Conservation (phyloP, 2,329 filamentous ascomycete species). For the Alternaria arborescens region DNA sequence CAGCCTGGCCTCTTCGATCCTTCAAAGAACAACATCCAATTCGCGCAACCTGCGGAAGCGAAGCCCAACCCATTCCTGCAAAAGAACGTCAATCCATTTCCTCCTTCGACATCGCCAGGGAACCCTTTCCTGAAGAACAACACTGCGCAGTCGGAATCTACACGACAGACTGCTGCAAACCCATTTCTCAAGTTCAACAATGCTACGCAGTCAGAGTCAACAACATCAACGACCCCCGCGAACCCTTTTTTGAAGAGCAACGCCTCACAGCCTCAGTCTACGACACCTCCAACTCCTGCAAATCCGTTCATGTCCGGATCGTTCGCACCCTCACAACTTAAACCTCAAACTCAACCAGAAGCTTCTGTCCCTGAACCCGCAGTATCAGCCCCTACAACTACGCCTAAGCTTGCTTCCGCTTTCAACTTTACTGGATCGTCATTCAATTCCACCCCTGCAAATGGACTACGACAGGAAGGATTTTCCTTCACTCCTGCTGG, state of each 20-base stretch:
- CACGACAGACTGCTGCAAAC: slow-evolving; percentile 9
- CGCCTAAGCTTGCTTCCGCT: slow-evolving; percentile 8
- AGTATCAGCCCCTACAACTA: slow-evolving; percentile 8
- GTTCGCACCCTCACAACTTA: background rate
- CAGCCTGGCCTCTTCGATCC: slow-evolving; percentile 43
- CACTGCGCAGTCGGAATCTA: background rate
- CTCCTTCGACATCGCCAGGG: background rate
- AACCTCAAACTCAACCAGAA: slow-evolving; percentile 1
- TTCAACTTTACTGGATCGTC: slow-evolving; percentile 15
- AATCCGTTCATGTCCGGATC: slow-evolving; percentile 11
- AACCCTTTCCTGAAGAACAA: slow-evolving; percentile 20
- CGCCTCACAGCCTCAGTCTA: background rate
- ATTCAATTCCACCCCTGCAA: background rate
- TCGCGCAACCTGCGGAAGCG: slow-evolving; percentile 22
- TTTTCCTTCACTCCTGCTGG: slow-evolving; percentile 27
- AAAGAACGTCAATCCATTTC: background rate
- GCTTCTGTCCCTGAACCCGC: background rate
- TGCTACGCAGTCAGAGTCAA: background rate
- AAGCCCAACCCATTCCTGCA: slow-evolving; percentile 22
- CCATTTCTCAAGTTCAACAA: slow-evolving; percentile 17
- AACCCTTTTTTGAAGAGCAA: slow-evolving; percentile 13
- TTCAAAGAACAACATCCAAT: slow-evolving; percentile 38
- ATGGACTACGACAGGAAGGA: slow-evolving; percentile 9
- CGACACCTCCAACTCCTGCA: background rate
- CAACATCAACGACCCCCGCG: background rate